Conservation (phyloP, 148 eudicot species). For the Arbutus unedo region DNA sequence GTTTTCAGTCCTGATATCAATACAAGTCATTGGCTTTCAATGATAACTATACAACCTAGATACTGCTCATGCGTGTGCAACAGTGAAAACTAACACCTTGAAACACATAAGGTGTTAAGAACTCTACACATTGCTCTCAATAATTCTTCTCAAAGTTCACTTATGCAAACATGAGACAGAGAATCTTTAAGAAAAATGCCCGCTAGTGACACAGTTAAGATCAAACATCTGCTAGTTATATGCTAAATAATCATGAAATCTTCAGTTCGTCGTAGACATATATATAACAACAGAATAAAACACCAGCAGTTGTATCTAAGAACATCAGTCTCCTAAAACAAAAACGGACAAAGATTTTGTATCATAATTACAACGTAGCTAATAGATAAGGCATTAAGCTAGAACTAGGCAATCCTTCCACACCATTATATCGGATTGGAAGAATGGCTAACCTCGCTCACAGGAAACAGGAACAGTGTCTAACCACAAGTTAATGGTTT, state of each 20-base stretch:
- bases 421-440: not conserved
- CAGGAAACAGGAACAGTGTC: not conserved
- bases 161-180: too few species aligned
- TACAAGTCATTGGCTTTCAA: too few species aligned
- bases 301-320: conserved; percentile 19
- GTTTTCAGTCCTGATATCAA: too few species aligned
- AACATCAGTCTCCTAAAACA: not conserved
- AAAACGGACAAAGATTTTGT: not conserved
- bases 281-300: not conserved
- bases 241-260: conserved; percentile 3
- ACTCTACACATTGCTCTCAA: too few species aligned
- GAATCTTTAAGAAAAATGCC: too few species aligned
- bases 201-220: too few species aligned
- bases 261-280: not conserved
- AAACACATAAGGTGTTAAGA: too few species aligned
- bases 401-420: conserved; percentile 19
- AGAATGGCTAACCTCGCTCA: conserved; percentile 12
- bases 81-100: too few species aligned
- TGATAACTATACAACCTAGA: too few species aligned
- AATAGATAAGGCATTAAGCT: conserved; percentile 9
- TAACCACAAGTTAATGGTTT: conserved; percentile 6
- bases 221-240: too few species aligned
- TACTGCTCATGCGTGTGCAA: too few species aligned
- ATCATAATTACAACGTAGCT: conserved; percentile 21
- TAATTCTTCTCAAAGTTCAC: too few species aligned